Evolutionary conservation across 1,284 basidiomycete species (phyloP), one percentile per base, ranked within the genome.

Genomic region (Cryptococcus hybrid): DNA sequence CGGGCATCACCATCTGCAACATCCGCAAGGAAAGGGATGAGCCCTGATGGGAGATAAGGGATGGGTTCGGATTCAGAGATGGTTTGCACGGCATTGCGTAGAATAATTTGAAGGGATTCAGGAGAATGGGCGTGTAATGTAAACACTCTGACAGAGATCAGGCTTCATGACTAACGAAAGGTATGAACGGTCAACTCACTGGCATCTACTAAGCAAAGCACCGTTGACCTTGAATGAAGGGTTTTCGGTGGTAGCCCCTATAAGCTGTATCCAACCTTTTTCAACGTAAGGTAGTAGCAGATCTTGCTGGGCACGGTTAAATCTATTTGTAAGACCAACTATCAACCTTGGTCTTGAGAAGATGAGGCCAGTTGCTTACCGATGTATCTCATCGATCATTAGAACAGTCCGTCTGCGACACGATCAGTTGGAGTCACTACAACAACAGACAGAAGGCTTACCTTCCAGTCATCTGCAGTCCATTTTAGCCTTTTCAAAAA

Each of bases 181-280:
- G 11, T 3, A 37, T 30, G 15, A 34, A 37, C 15, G 11, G 5
- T 30, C 30, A 30, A 79, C 84, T 68, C 62, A 87, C 88, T 89
- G 84, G 75, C 90, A 90, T 47, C 90, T 84, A 66, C 88, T 90
- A 42, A 92, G 78, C 40, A 93, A 79, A 3, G 90, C 88, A 39
- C 84, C 84, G 51, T 85, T 89, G 45, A 90, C 76, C 65, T 88
- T 90, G 80, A 94, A 95, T 1, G 89, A 91, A 0, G 92, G 92
- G 68, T 95, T 95, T 74, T 95, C 92, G 0, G 92, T 95, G 2
- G 92, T 95, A 1, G 92, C 91, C 13, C 90, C 90, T 60, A 95
- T 85, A 39, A 94, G 80, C 82, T 88, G 87, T 24, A 92, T 84
- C 63, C 84, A 83, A 2, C 90, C 90, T 61, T 85, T 85, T 69